Evolutionary conservation across 345 rosid genomes (phyloP).

Genomic region (Acer campestre): DNA sequence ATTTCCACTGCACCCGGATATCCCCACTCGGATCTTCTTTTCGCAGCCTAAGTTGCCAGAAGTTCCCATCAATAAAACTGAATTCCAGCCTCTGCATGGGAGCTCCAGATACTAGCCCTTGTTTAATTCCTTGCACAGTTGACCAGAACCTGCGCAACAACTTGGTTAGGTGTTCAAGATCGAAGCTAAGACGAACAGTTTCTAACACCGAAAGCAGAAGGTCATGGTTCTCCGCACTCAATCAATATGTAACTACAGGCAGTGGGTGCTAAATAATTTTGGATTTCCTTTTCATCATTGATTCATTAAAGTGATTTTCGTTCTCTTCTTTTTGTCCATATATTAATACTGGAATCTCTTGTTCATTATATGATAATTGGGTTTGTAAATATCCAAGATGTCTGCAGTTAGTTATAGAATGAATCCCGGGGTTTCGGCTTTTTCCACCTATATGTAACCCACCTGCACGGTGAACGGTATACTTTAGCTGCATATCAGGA

Average conservation of each 20-base stretch:
- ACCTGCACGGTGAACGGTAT: no score
- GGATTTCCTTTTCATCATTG: background rate
- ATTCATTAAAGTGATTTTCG: background rate
- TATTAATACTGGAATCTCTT: background rate
- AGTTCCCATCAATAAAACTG: conserved; percentile 61
- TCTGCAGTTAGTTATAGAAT: background rate
- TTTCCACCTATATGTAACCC: no score
- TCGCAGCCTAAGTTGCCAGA: conserved; percentile 71
- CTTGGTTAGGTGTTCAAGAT: conserved; percentile 48
- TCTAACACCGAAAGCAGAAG: conserved; percentile 51
- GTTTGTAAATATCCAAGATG: conserved; percentile 20
- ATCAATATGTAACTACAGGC: conserved; percentile 66
- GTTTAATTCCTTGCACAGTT: conserved; percentile 40
- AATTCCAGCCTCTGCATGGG: conserved; percentile 71
- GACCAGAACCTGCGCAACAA: conserved; percentile 16
- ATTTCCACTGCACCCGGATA: conserved; percentile 45
- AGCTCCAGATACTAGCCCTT: conserved; percentile 54
- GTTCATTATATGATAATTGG: conserved; percentile 6
- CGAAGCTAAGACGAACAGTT: conserved; percentile 51
- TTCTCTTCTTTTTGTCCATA: conserved; percentile 18
- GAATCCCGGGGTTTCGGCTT: background rate
- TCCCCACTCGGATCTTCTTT: conserved; percentile 71
- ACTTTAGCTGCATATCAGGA: no score
- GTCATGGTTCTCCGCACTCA: conserved; percentile 78
- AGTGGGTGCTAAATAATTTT: conserved; percentile 54